These are phyloP conservation scores for Hanseniaspora lachancei DNA, from an alignment of 805 yeast species.

Conservation along the genomic window DNA sequence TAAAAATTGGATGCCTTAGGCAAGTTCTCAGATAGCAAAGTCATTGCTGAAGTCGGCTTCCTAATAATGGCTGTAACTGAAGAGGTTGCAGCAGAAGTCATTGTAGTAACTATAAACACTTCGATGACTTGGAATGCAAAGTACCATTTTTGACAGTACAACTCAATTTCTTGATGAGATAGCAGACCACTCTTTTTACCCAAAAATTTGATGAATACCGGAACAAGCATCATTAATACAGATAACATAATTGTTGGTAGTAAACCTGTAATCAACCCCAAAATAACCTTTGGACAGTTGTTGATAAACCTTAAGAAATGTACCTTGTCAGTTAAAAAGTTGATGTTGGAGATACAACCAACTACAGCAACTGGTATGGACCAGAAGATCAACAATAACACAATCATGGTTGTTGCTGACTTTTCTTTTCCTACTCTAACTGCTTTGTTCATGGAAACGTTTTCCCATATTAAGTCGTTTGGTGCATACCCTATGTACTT, in stretches of 20 bases:
- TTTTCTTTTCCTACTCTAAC: constrained; percentile 45
- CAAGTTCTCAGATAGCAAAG: constrained; percentile 55
- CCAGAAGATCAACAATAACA: constrained; percentile 73
- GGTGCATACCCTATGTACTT: constrained; percentile 58
- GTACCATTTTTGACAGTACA: constrained; percentile 76
- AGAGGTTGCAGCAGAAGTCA: constrained; percentile 70
- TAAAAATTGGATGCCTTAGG: constrained; percentile 89
- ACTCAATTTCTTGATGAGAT: constrained; percentile 59
- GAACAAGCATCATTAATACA: constrained; percentile 72
- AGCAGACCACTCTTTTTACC: constrained; percentile 65
- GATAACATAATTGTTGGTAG: constrained; percentile 75
- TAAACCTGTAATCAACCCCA: constrained; percentile 79
- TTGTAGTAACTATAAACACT: constrained; percentile 71
- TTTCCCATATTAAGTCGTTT: constrained; percentile 74
- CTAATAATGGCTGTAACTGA: constrained; percentile 55
- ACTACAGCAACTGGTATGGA: constrained; percentile 96
- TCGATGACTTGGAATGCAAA: constrained; percentile 85
- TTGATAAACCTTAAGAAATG: constrained; percentile 65
- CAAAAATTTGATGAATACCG: constrained; percentile 64
- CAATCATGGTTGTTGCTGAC: constrained; percentile 50
- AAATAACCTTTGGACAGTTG: constrained; percentile 52
- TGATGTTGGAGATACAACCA: constrained; percentile 81
- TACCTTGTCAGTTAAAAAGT: constrained; percentile 54
- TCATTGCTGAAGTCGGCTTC: constrained; percentile 61
- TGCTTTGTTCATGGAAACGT: constrained; percentile 44